phyloP scores from a whole-genome alignment of 2,329 filamentous ascomycete species.

The Chaetomium globosum region DNA sequence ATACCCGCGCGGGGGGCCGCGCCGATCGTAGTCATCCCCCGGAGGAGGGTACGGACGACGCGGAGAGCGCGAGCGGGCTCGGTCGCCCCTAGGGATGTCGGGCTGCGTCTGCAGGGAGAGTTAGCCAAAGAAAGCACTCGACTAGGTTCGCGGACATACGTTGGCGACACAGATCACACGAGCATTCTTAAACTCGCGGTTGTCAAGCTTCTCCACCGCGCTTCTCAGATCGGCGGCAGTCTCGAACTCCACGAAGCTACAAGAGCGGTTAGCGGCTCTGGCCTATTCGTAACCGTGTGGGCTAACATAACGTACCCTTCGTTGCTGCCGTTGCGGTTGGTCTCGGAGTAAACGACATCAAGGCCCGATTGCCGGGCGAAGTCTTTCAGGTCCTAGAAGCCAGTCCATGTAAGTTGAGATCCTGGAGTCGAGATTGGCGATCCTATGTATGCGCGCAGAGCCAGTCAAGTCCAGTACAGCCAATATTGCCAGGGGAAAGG shows the following conservation, averaged over 20 bases:
- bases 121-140: slow-evolving; percentile 21
- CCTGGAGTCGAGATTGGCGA: slow-evolving; percentile 49
- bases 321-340: slow-evolving; percentile 85
- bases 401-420: slow-evolving; percentile 78
- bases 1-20: slow-evolving; percentile 76
- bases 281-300: neutral
- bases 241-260: slow-evolving; percentile 96
- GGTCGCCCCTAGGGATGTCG: slow-evolving; percentile 63
- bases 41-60: slow-evolving; percentile 68
- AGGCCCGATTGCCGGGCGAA: slow-evolving; percentile 96
- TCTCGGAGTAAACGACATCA: slow-evolving; percentile 98
- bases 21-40: slow-evolving; percentile 79
- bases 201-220: slow-evolving; percentile 93
- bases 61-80: slow-evolving; percentile 77
- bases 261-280: slow-evolving; percentile 25
- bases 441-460: slow-evolving; percentile 42
- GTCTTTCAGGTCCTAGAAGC: slow-evolving; percentile 96
- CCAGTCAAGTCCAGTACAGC: slow-evolving; percentile 45
- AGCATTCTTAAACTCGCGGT: slow-evolving; percentile 87
- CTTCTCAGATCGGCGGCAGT: slow-evolving; percentile 84
- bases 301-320: slow-evolving; percentile 75
- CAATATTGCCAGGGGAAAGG: slow-evolving; percentile 38
- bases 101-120: slow-evolving; percentile 26
- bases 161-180: slow-evolving; percentile 84
- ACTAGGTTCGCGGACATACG: slow-evolving; percentile 58